Evolutionary conservation across 2,329 filamentous ascomycete species (phyloP).

Genomic region (Colletotrichum filicis): DNA sequence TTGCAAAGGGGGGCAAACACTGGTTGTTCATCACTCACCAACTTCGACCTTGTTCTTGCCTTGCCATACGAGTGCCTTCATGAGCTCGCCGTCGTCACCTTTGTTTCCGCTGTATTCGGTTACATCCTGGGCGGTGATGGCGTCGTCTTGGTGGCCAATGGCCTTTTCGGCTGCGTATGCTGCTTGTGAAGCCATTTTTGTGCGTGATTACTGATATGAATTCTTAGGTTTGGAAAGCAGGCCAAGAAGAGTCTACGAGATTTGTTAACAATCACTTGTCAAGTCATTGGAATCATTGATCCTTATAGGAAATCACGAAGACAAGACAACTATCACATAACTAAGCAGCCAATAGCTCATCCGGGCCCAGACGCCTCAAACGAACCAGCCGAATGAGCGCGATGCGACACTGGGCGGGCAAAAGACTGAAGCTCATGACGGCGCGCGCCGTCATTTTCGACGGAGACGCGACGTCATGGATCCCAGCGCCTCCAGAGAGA

Average conservation of each 20-base stretch:
- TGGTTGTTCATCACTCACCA: conserved; percentile 49
- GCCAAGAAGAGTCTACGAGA: neutral
- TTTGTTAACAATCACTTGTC: neutral
- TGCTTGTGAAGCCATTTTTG: conserved; percentile 70
- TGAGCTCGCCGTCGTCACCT: conserved; percentile 66
- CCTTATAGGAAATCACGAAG: neutral
- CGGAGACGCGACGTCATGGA: conserved; percentile 29
- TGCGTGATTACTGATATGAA: neutral
- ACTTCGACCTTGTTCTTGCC: conserved; percentile 83
- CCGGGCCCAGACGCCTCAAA: neutral
- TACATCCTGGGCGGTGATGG: conserved; percentile 75
- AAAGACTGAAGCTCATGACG: conserved; percentile 19
- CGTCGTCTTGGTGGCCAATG: conserved; percentile 74
- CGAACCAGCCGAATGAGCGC: neutral
- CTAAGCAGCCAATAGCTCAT: neutral
- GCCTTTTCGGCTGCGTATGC: conserved; percentile 74
- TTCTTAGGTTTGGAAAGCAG: neutral
- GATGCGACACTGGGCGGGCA: neutral
- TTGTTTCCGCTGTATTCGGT: conserved; percentile 61
- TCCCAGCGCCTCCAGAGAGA: neutral
- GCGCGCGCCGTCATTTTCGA: conserved; percentile 21
- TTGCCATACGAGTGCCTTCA: conserved; percentile 86
- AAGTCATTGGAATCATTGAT: neutral
- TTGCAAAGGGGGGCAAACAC: no score
- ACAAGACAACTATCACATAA: neutral